Conservation (phyloP, 345 rosid species). For the Salix koriyanagi region DNA sequence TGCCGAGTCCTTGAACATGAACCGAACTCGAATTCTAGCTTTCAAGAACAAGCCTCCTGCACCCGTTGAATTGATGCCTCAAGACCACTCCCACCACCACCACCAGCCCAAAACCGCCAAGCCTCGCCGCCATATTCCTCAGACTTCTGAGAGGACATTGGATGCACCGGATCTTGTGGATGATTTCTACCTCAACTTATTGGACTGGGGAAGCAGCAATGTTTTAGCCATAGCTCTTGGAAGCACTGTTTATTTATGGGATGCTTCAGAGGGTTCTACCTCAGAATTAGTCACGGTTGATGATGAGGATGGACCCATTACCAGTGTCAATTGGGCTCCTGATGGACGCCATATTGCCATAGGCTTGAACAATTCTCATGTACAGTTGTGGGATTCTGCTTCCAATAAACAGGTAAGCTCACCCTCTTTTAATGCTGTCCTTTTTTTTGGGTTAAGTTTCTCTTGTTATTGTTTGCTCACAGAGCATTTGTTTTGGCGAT, state of each 20-base stretch:
- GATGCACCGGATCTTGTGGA: conserved; percentile 47
- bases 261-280: conserved; percentile 14
- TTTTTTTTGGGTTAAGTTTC: not conserved
- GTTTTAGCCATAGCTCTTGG: conserved; percentile 21
- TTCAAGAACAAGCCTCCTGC: conserved; percentile 58
- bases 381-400: conserved; percentile 41
- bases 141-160: conserved; percentile 35
- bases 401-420: conserved; percentile 14
- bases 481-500: not conserved
- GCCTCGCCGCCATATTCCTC: not conserved
- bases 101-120: not conserved
- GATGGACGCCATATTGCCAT: conserved; percentile 39
- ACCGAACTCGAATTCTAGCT: conserved; percentile 54
- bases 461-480: not conserved
- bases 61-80: conserved; percentile 20
- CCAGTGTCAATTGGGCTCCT: conserved; percentile 52
- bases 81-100: not conserved
- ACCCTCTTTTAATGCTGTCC: not conserved
- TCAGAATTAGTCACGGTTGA: conserved; percentile 45
- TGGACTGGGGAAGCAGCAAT: conserved; percentile 25
- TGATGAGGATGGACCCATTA: conserved; percentile 38
- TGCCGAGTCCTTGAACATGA: conserved; percentile 53
- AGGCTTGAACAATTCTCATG: conserved; percentile 42
- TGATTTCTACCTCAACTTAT: conserved; percentile 40
- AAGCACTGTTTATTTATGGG: conserved; percentile 14